Conservation (phyloP, 495 filamentous ascomycete species). For the Penicillium waksmanii region DNA sequence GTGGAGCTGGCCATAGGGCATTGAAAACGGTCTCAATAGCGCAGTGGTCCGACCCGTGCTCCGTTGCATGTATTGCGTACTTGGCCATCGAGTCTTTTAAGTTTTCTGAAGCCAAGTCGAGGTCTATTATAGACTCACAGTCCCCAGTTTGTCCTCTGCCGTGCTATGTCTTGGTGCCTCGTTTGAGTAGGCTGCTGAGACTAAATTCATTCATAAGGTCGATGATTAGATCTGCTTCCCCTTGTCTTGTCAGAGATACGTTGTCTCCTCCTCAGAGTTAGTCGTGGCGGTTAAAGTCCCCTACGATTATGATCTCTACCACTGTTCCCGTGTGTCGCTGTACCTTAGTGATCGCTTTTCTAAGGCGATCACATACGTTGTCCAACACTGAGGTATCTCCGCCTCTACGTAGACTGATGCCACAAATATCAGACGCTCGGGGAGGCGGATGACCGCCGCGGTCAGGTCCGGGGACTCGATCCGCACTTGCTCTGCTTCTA, state of each 20-base stretch:
- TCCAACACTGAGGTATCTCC: constrained; percentile 14
- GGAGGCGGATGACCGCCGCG: constrained; percentile 26
- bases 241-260: constrained; percentile 30
- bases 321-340: constrained; percentile 17
- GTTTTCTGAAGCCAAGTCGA: constrained; percentile 29
- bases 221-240: constrained; percentile 40
- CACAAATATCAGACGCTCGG: constrained; percentile 25
- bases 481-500: constrained; percentile 30
- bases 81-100: constrained; percentile 25
- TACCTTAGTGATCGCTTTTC: constrained; percentile 19
- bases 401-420: constrained; percentile 35
- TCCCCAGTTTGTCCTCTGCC: constrained; percentile 22
- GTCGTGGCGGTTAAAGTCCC: constrained; percentile 42
- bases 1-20: constrained; percentile 14
- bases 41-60: constrained; percentile 40
- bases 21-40: constrained; percentile 36
- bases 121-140: constrained; percentile 31
- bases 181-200: constrained; percentile 33
- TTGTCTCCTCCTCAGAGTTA: constrained; percentile 42
- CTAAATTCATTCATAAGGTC: constrained; percentile 37
- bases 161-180: constrained; percentile 37
- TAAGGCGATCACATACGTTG: constrained; percentile 16
- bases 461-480: constrained; percentile 33
- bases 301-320: constrained; percentile 29
- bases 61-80: constrained; percentile 30